Evolutionary conservation across 306 rosid species (phyloP).

Genomic region (Cucumis melo): DNA sequence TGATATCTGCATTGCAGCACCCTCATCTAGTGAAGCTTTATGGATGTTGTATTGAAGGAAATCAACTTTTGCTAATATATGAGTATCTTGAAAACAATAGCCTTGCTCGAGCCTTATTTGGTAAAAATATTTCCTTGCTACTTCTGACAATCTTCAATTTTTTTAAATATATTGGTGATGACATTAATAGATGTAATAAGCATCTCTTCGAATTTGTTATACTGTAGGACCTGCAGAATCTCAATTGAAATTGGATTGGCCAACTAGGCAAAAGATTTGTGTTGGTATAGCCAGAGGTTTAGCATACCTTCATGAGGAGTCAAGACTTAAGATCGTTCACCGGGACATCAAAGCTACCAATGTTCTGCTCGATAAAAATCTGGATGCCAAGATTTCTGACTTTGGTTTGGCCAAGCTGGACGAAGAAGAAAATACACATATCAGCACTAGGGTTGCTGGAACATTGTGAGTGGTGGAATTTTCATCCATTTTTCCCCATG

Average conservation of each 20-base stretch:
- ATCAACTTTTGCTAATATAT: slow-evolving; percentile 10
- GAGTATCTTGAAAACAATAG: slow-evolving; percentile 18
- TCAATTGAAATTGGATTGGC: slow-evolving; percentile 37
- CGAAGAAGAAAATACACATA: slow-evolving; percentile 49
- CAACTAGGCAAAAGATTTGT: slow-evolving; percentile 53
- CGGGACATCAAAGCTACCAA: slow-evolving; percentile 38
- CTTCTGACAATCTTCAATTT: background rate
- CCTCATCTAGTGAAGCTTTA: slow-evolving; percentile 2
- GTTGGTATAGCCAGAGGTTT: slow-evolving; percentile 64
- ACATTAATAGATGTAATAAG: background rate
- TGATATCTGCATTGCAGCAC: slow-evolving; percentile 8
- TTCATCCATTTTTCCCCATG: background rate
- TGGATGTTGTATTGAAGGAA: slow-evolving; percentile 6
- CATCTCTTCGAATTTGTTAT: background rate
- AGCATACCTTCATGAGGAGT: slow-evolving; percentile 71
- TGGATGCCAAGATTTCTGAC: slow-evolving; percentile 58
- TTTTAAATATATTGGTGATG: background rate
- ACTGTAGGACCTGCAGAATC: background rate
- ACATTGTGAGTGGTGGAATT: slow-evolving; percentile 38
- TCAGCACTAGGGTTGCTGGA: slow-evolving; percentile 59
- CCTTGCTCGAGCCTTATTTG: slow-evolving; percentile 4
- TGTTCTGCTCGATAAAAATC: slow-evolving; percentile 47
- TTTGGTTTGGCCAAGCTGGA: slow-evolving; percentile 54
- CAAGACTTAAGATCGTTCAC: slow-evolving; percentile 54
- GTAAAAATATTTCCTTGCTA: background rate